These are phyloP conservation scores for Alternaria angustiovoidea DNA, from an alignment of 2,329 filamentous ascomycete species.

Conservation along the genomic window DNA sequence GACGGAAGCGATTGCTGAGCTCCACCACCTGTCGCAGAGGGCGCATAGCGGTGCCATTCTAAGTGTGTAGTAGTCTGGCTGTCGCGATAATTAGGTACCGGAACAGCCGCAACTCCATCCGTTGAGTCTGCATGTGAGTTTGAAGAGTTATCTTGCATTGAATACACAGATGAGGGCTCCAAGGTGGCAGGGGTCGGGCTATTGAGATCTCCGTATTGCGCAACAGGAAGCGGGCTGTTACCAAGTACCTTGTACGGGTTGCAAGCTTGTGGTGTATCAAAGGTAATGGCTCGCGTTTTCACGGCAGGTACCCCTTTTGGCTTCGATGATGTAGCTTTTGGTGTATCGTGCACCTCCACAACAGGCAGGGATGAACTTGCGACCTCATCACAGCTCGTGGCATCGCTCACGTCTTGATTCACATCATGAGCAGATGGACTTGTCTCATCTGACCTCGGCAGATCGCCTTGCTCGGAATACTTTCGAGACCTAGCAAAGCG, in stretches of 20 bases:
- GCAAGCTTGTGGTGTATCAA: constrained; percentile 10
- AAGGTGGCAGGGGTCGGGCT: constrained; percentile 19
- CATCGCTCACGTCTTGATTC: constrained; percentile 3
- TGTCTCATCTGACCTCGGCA: constrained; percentile 6
- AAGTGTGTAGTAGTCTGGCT: constrained; percentile 49
- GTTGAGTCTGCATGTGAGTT: constrained; percentile 23
- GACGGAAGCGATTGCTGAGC: constrained; percentile 11
- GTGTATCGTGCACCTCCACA: constrained; percentile 15
- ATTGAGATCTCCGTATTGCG: constrained; percentile 24
- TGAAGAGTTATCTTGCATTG: constrained; percentile 30
- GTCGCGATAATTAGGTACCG: constrained; percentile 31
- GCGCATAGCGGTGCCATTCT: constrained; percentile 29
- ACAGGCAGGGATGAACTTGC: constrained; percentile 5
- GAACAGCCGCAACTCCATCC: constrained; percentile 13
- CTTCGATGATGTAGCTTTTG: constrained; percentile 23
- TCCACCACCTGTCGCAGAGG: not conserved
- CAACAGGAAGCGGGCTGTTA: constrained; percentile 1
- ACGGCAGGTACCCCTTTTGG: constrained; percentile 12
- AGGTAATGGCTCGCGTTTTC: constrained; percentile 10
- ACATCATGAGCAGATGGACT: constrained; percentile 9
- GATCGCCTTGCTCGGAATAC: constrained; percentile 13
- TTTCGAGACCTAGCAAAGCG: constrained; percentile 28
- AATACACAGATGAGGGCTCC: constrained; percentile 38
- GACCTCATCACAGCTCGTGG: not conserved
- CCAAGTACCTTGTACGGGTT: constrained; percentile 11